Conservation (phyloP, 2,329 filamentous ascomycete genomes). For the Helotiales sp. region DNA sequence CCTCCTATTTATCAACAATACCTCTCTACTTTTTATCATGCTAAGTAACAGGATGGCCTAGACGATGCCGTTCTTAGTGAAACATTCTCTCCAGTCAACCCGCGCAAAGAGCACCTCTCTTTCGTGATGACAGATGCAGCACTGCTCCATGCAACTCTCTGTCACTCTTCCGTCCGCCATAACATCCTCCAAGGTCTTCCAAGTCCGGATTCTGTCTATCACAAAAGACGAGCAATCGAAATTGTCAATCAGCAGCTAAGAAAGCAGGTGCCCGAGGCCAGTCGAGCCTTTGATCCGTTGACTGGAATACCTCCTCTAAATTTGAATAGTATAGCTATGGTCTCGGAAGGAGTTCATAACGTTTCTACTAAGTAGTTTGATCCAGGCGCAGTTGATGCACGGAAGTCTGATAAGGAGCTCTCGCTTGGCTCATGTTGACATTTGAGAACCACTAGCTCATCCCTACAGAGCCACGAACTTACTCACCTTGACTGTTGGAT, state of each 20-base stretch:
- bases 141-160: slow-evolving; percentile 12
- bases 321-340: too few relatives aligned
- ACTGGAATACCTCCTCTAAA: too few relatives aligned
- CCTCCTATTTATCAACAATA: too few relatives aligned
- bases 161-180: not conserved
- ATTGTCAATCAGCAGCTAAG: not conserved
- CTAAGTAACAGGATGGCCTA: not conserved
- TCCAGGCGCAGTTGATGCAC: too few relatives aligned
- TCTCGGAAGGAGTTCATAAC: too few relatives aligned
- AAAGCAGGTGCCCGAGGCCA: not conserved
- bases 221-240: slow-evolving; percentile 9
- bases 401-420: too few relatives aligned
- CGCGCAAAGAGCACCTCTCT: slow-evolving; percentile 9
- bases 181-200: not conserved
- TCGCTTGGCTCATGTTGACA: too few relatives aligned
- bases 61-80: slow-evolving; percentile 4
- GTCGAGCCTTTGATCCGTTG: not conserved
- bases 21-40: too few relatives aligned
- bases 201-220: slow-evolving; percentile 9
- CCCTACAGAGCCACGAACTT: too few relatives aligned
- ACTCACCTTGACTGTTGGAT: too few relatives aligned
- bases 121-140: slow-evolving; percentile 7
- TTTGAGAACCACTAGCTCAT: too few relatives aligned
- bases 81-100: slow-evolving; percentile 10
- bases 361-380: too few relatives aligned